Base-by-base conservation (phyloP, 2,329 filamentous ascomycete species). In the Fusarium globosum region DNA sequence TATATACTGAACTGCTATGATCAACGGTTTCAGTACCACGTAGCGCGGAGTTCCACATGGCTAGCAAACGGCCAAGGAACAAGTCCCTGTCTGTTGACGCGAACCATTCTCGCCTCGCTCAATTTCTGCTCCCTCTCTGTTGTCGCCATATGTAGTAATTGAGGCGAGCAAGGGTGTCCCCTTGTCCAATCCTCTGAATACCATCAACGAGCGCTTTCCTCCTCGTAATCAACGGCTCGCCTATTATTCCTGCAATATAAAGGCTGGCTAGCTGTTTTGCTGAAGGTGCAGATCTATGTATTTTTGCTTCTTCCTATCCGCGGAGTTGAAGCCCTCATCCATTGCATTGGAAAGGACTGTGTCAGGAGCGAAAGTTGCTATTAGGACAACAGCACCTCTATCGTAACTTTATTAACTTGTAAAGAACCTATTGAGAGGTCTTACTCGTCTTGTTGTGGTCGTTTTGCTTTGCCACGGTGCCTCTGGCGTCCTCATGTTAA, bases 211-310 rank as follows among this genome's bases (percentile, higher is more conserved):
- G 26, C 28, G 23, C 42, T 55, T 66, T 61, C 42, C 70, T 55
- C 53, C 61, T 67, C 65, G 67, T 45, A 73, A 76, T 73, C 62
- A 62, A 59, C 61, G 51, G 41, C 67, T 71, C 75, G 73, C 64
- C 33, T 61, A 51, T 51, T 62, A 55, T 58, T 58, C 59, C 55
- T 67, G 62, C 68, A 62, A 70, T 61, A 71, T 63, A 60, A 61
- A 56, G 61, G 49, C 66, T 73, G 52, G 35, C 57, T 59, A 52
- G 59, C 57, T 51, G 63, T 74, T 76, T 74, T 61, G 43, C 66
- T 75, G 72, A 65, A 41, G 41, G 63, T 60, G 72, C 67, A 74
- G 72, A 77, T 77, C 70, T 52, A 58, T 62, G 46, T 66, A 42
- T 30, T 57, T 64, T 59, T 55, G 55, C 58, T 71, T 58, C 61